phyloP scores from a whole-genome alignment of 176 grass and related monocot species.

The Aegilops tauschii region DNA sequence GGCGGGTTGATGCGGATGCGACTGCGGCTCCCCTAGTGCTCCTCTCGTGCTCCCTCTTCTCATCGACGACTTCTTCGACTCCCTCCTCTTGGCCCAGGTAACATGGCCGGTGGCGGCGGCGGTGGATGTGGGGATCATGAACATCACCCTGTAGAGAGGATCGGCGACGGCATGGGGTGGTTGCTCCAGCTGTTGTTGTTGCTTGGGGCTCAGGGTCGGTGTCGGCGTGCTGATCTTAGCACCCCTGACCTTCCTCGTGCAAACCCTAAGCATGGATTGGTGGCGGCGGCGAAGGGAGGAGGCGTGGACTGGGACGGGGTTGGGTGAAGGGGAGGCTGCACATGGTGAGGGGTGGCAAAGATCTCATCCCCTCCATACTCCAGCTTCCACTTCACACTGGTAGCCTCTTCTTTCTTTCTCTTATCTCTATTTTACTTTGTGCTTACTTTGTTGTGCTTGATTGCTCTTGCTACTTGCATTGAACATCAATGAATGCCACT shows the following conservation, averaged over 20 bases:
- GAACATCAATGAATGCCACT: too few species aligned
- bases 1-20: too few species aligned
- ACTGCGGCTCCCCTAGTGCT: too few species aligned
- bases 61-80: too few species aligned
- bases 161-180: neutral
- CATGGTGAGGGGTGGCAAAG: constrained; percentile 29
- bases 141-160: constrained; percentile 4
- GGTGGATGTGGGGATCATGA: neutral
- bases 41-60: too few species aligned
- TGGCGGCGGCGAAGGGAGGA: neutral
- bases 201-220: neutral
- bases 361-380: neutral
- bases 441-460: too few species aligned
- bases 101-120: neutral
- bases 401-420: too few species aligned
- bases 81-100: too few species aligned
- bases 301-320: neutral
- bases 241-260: constrained; percentile 26
- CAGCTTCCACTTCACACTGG: too few species aligned
- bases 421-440: too few species aligned
- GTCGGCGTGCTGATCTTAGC: constrained; percentile 15
- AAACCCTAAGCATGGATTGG: neutral
- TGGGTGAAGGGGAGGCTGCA: constrained; percentile 19
- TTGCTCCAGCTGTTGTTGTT: neutral
- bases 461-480: too few species aligned